phyloP scores from a whole-genome alignment of 2,329 filamentous ascomycete species.

The Colletotrichum filicis region DNA sequence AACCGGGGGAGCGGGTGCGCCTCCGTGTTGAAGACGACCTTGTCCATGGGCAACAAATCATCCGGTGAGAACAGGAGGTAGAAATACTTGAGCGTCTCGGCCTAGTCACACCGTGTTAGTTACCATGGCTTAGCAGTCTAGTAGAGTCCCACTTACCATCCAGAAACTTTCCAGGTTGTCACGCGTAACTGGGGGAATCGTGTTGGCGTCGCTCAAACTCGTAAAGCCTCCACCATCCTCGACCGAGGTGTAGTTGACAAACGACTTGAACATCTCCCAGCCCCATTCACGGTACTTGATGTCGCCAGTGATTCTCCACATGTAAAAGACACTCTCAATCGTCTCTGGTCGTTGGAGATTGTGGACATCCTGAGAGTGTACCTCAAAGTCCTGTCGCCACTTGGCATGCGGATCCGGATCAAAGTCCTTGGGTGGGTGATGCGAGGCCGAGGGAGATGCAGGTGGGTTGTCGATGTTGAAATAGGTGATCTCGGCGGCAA shows the following conservation, averaged over 20 bases:
- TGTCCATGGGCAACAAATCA: constrained; percentile 84
- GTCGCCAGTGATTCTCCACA: constrained; percentile 98
- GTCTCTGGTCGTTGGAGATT: constrained; percentile 97
- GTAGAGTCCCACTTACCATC: constrained; percentile 71
- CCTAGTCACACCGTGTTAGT: constrained; percentile 58
- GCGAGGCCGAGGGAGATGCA: constrained; percentile 64
- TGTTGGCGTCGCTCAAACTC: constrained; percentile 79
- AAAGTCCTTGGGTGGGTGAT: constrained; percentile 62
- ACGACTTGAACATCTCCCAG: constrained; percentile 97
- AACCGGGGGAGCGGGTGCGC: constrained; percentile 92
- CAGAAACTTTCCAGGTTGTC: constrained; percentile 99
- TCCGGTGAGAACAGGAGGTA: constrained; percentile 91
- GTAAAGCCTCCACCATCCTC: constrained; percentile 84
- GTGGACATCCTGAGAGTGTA: constrained; percentile 86
- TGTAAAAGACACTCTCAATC: constrained; percentile 95
- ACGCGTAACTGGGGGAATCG: constrained; percentile 72
- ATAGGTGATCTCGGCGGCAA: constrained; percentile 95
- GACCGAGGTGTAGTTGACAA: constrained; percentile 86
- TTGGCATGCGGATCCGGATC: constrained; percentile 63
- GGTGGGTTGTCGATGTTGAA: constrained; percentile 82
- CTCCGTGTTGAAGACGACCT: constrained; percentile 95
- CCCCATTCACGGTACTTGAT: constrained; percentile 93
- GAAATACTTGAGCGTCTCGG: constrained; percentile 97
- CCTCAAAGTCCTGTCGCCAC: constrained; percentile 83
- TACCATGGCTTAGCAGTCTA: background rate